Percentiles rank a stretch among this genome's conserved stretches.
Evolutionary conservation across 139 green algal genomes (phyloP).

Genomic region (Zygnema cylindricum): DNA sequence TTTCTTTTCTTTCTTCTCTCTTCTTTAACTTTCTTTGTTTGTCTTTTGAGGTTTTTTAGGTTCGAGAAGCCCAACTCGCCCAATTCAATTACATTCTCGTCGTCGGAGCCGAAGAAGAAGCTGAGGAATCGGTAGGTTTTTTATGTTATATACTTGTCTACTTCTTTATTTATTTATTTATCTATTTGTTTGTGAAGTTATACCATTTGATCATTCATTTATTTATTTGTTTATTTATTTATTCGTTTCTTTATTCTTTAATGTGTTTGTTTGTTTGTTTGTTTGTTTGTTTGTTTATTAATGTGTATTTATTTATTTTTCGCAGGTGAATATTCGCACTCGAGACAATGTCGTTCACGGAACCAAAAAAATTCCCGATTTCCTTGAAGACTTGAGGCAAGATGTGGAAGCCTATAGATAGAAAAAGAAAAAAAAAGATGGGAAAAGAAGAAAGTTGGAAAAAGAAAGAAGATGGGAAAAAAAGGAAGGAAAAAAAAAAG

Average conservation of each 20-base stretch:
- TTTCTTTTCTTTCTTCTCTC: too few species aligned
- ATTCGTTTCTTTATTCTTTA: too few species aligned
- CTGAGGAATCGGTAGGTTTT: conserved; percentile 39
- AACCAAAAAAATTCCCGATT: conserved; percentile 54
- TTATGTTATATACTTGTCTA: conserved; percentile 12
- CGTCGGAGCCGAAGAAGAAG: conserved; percentile 66
- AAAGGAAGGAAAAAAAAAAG: too few species aligned
- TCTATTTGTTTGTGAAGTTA: too few species aligned
- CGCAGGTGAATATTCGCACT: conserved; percentile 90
- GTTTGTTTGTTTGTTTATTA: neutral
- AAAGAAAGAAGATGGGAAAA: too few species aligned
- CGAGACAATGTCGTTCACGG: conserved; percentile 87
- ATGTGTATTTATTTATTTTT: conserved; percentile 13
- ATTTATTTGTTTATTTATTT: too few species aligned
- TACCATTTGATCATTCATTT: too few species aligned
- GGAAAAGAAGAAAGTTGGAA: too few species aligned
- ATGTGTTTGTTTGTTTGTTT: neutral
- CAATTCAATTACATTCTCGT: conserved; percentile 99
- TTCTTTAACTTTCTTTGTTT: neutral
- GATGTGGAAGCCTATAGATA: conserved; percentile 46
- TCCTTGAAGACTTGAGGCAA: conserved; percentile 52
- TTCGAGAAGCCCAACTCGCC: conserved; percentile 88
- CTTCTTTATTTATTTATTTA: neutral
- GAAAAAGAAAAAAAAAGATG: too few species aligned
- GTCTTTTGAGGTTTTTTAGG: conserved; percentile 1